Conservation (phyloP, 208 protist genomes). For the Acanthamoeba lugdunensis region DNA sequence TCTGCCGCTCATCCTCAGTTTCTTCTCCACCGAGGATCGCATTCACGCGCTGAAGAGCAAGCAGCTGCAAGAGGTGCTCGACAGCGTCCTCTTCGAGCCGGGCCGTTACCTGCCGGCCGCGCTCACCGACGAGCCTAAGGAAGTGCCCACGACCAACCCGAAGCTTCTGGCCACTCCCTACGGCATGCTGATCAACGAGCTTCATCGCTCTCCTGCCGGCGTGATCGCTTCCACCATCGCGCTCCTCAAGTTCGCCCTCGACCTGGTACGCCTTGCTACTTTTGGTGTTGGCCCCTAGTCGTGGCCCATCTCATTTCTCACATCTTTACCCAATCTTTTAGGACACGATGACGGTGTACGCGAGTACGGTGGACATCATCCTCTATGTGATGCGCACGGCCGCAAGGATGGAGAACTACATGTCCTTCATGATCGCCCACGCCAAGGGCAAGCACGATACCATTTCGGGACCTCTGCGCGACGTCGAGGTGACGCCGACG, state of each 20-base stretch:
- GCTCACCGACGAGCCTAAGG: conserved; percentile 73
- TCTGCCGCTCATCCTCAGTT: conserved; percentile 90
- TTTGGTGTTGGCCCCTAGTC: neutral
- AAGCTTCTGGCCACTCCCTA: conserved; percentile 88
- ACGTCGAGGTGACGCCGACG: conserved; percentile 63
- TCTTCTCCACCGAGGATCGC: conserved; percentile 91
- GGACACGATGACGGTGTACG: conserved; percentile 69
- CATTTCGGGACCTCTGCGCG: conserved; percentile 58
- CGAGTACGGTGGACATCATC: conserved; percentile 73
- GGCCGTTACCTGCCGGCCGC: conserved; percentile 84
- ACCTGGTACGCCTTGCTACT: conserved; percentile 68
- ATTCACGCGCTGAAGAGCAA: conserved; percentile 83
- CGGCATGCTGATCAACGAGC: conserved; percentile 91
- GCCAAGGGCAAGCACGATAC: conserved; percentile 53
- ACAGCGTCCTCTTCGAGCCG: conserved; percentile 92
- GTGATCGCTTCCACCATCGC: conserved; percentile 75
- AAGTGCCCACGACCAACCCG: conserved; percentile 87
- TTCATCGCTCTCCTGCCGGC: conserved; percentile 84
- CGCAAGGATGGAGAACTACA: conserved; percentile 66
- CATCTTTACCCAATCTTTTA: neutral
- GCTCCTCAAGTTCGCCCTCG: conserved; percentile 75
- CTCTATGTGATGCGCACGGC: conserved; percentile 71
- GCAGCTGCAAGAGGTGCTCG: conserved; percentile 88
- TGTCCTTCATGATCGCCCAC: conserved; percentile 69
- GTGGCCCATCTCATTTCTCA: neutral